These are phyloP conservation scores for Neurospora pannonica DNA, from an alignment of 495 filamentous ascomycete genomes.

Conservation along the genomic window DNA sequence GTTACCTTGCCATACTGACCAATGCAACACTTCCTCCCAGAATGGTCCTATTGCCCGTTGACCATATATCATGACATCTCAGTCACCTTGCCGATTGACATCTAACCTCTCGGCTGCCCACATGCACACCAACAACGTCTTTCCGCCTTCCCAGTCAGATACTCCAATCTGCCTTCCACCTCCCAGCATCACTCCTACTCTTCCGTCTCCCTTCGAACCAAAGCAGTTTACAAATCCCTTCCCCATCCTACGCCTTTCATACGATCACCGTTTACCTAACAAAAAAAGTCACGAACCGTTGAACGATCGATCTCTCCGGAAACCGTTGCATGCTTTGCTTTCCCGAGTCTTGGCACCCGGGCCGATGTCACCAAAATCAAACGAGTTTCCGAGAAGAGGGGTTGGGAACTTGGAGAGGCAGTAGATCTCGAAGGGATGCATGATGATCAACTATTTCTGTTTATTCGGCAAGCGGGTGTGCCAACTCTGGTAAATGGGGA, in stretches of 20 bases:
- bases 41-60: not conserved
- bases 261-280: not conserved
- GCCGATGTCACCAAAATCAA: not conserved
- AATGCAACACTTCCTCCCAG: not conserved
- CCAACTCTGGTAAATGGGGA: not conserved
- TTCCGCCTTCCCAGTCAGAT: not conserved
- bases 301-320: not conserved
- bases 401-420: not conserved
- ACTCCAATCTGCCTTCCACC: not conserved
- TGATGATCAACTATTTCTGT: not conserved
- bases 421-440: not conserved
- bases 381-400: not conserved
- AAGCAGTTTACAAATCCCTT: not conserved
- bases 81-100: no score
- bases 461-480: not conserved
- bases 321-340: not conserved
- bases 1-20: not conserved
- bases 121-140: not conserved
- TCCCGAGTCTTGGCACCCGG: not conserved
- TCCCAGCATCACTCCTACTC: not conserved
- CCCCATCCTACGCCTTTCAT: not conserved
- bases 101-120: no score
- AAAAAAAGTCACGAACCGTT: not conserved
- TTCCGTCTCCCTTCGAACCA: not conserved
- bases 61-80: no score